Evolutionary conservation across 495 filamentous ascomycete species (phyloP).

Genomic region (Usnea hakonensis): DNA sequence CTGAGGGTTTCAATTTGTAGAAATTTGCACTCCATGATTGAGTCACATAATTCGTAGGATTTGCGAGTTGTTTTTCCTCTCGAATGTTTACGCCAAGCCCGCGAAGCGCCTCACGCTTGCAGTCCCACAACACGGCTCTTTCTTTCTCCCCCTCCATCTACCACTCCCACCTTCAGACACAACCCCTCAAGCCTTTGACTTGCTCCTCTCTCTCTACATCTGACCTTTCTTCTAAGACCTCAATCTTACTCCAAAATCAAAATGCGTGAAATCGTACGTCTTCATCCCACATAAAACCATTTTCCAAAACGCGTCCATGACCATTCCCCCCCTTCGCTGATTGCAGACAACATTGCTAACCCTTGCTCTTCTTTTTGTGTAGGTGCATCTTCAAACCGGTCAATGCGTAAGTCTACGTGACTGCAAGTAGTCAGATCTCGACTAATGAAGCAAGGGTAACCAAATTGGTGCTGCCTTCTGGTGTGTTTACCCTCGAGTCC

Average conservation of each 20-base stretch:
- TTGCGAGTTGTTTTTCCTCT: not conserved
- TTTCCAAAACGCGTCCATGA: constrained; percentile 28
- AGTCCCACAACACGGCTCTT: constrained; percentile 18
- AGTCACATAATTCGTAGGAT: not conserved
- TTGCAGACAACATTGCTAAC: constrained; percentile 28
- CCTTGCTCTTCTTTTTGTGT: constrained; percentile 32
- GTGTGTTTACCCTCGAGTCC: constrained; percentile 40
- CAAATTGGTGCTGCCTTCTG: constrained; percentile 99
- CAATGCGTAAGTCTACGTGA: constrained; percentile 70
- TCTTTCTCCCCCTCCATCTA: constrained; percentile 8
- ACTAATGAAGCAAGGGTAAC: constrained; percentile 65
- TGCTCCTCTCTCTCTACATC: not conserved
- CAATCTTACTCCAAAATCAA: constrained; percentile 31
- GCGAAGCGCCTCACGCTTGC: constrained; percentile 9
- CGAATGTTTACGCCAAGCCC: constrained; percentile 22
- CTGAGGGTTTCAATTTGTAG: no score
- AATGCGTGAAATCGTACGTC: constrained; percentile 93
- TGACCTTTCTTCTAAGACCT: not conserved
- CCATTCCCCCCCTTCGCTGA: constrained; percentile 29
- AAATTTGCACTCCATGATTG: no score
- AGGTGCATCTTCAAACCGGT: constrained; percentile 98
- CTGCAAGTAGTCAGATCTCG: not conserved
- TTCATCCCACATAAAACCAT: constrained; percentile 15
- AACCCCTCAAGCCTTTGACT: not conserved
- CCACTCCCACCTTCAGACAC: not conserved